phyloP scores from a whole-genome alignment of 768 basidiomycete species.

The Tephrocybe sp. region DNA sequence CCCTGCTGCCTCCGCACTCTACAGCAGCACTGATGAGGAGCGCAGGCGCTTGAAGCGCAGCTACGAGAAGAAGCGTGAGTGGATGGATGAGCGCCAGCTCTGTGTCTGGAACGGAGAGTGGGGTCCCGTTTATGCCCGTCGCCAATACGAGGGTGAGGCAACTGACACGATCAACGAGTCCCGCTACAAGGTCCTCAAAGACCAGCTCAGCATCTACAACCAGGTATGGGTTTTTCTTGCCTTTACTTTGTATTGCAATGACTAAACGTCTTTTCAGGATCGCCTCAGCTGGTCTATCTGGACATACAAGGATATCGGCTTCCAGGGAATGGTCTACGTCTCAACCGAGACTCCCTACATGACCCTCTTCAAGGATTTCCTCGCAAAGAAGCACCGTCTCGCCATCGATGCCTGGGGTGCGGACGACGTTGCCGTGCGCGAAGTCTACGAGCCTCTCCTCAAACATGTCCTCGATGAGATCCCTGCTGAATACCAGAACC shows the following conservation, averaged over 20 bases:
- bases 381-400: slow-evolving; percentile 75
- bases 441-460: slow-evolving; percentile 63
- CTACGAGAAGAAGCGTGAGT: slow-evolving; percentile 73
- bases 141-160: slow-evolving; percentile 52
- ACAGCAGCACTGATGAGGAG: slow-evolving; percentile 53
- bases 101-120: slow-evolving; percentile 83
- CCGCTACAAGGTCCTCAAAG: slow-evolving; percentile 64
- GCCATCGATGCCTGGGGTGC: slow-evolving; percentile 80
- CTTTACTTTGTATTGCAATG: background rate
- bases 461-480: slow-evolving; percentile 60
- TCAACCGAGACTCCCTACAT: slow-evolving; percentile 70
- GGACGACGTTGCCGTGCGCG: slow-evolving; percentile 51
- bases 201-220: slow-evolving; percentile 73
- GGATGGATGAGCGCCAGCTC: slow-evolving; percentile 66
- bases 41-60: slow-evolving; percentile 46
- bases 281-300: slow-evolving; percentile 81
- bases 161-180: slow-evolving; percentile 65
- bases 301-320: slow-evolving; percentile 86
- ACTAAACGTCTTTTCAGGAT: slow-evolving; percentile 35
- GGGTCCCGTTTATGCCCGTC: slow-evolving; percentile 77
- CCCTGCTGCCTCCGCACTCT: slow-evolving; percentile 54
- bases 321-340: slow-evolving; percentile 81
- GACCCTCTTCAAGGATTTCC: slow-evolving; percentile 63
- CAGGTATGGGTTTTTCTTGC: slow-evolving; percentile 31
- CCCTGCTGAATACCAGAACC: slow-evolving; percentile 43